phyloP scores from a whole-genome alignment of 345 rosid species.

The Rhodomyrtus tomentosa region DNA sequence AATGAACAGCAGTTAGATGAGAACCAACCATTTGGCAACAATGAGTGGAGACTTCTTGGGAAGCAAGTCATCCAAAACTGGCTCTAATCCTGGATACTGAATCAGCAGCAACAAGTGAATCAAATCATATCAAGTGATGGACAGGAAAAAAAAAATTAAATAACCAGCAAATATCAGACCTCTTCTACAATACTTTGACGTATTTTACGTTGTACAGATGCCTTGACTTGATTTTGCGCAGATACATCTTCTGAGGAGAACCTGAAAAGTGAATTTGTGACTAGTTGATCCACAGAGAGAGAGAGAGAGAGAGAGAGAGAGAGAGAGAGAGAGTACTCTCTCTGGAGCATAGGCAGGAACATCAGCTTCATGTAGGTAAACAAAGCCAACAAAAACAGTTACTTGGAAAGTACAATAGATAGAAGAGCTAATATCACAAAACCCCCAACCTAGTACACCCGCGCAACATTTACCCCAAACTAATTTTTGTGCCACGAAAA shows the following conservation, averaged over 20 bases:
- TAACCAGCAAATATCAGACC: slow-evolving; percentile 18
- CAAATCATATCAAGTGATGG: not conserved
- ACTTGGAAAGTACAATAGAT: not conserved
- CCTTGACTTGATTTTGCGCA: slow-evolving; percentile 95
- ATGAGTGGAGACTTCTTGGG: slow-evolving; percentile 88
- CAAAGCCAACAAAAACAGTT: not conserved
- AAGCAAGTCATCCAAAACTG: slow-evolving; percentile 87
- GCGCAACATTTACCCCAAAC: no score
- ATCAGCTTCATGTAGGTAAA: not conserved
- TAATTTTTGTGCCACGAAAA: no score
- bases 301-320: no score
- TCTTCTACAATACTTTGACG: slow-evolving; percentile 96
- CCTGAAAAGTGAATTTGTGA: slow-evolving; percentile 19
- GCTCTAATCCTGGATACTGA: slow-evolving; percentile 94
- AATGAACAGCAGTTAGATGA: not conserved
- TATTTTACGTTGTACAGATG: slow-evolving; percentile 91
- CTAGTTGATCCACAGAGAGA: not conserved
- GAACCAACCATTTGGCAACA: slow-evolving; percentile 78
- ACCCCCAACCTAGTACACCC: no score
- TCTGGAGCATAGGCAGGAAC: not conserved
- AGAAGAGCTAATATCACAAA: no score
- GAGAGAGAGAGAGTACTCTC: not conserved
- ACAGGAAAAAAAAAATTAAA: not conserved
- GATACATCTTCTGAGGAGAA: slow-evolving; percentile 89
- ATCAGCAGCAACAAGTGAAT: not conserved